Evolutionary conservation across 2,329 filamentous ascomycete genomes (phyloP).

Genomic region (Cucurbitaria berberidis): DNA sequence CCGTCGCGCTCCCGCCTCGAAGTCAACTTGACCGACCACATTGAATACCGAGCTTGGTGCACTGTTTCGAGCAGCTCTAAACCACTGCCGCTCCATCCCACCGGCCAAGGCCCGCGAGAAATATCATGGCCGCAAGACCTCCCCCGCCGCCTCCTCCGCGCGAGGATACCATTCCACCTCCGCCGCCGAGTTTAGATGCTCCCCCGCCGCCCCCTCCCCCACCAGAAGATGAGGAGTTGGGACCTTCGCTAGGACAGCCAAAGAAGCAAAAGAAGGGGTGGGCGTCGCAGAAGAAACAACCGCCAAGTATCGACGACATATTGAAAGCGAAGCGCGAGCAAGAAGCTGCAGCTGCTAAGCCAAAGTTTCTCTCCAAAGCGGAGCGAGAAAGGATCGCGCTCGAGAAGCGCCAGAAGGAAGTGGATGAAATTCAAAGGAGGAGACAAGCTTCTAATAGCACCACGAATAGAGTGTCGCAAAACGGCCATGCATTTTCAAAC

Average conservation of each 20-base stretch:
- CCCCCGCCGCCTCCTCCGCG: constrained; percentile 50
- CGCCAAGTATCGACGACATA: constrained; percentile 84
- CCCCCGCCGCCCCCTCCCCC: constrained; percentile 28
- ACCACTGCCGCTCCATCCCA: not conserved
- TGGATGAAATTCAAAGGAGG: constrained; percentile 64
- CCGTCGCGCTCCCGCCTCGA: constrained; percentile 2
- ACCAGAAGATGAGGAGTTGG: constrained; percentile 27
- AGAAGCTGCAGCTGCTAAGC: constrained; percentile 83
- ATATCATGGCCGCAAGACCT: constrained; percentile 13
- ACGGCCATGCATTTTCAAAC: constrained; percentile 15
- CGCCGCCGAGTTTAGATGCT: constrained; percentile 18
- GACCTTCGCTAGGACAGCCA: constrained; percentile 34
- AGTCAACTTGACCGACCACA: not conserved
- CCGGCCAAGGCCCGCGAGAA: not conserved
- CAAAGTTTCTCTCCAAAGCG: constrained; percentile 84
- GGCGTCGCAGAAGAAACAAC: constrained; percentile 55
- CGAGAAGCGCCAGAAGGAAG: constrained; percentile 77
- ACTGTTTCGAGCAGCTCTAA: not conserved
- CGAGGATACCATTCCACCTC: constrained; percentile 24
- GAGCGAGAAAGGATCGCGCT: constrained; percentile 80
- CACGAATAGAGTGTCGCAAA: constrained; percentile 6
- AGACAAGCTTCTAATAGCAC: constrained; percentile 48
- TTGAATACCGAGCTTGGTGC: not conserved
- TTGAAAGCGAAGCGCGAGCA: constrained; percentile 84
- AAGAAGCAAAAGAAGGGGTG: constrained; percentile 63